Percentiles rank a stretch among this genome's conserved stretches.
These are phyloP conservation scores for Fusarium sp. DNA, from an alignment of 2,329 filamentous ascomycete genomes.

Conservation along the genomic window DNA sequence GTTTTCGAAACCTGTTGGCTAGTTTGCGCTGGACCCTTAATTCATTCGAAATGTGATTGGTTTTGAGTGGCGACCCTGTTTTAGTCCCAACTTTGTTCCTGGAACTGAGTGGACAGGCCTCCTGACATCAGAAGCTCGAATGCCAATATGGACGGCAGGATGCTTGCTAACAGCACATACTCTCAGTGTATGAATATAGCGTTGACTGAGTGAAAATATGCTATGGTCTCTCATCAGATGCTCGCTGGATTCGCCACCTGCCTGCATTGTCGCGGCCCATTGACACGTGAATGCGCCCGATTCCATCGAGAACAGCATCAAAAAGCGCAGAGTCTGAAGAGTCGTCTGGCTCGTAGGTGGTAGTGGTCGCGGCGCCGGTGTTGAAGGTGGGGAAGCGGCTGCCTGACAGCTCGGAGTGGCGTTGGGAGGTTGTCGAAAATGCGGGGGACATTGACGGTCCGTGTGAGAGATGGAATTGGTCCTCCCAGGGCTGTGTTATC, in stretches of 20 bases:
- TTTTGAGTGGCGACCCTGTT: neutral
- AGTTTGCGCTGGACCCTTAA: constrained; percentile 15
- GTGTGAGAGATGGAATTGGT: constrained; percentile 14
- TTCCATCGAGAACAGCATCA: constrained; percentile 55
- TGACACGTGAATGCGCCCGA: constrained; percentile 52
- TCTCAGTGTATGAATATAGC: neutral
- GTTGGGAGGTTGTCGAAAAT: constrained; percentile 14
- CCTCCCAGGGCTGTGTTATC: constrained; percentile 36
- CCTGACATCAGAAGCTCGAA: neutral
- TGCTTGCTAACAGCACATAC: no score
- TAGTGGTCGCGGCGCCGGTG: neutral
- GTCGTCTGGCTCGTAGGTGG: constrained; percentile 12
- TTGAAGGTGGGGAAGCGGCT: neutral
- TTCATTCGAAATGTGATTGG: constrained; percentile 20
- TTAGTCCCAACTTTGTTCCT: constrained; percentile 12
- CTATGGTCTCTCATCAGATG: constrained; percentile 38
- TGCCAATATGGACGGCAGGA: neutral
- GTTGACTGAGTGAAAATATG: constrained; percentile 14
- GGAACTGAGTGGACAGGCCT: neutral
- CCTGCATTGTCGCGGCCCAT: constrained; percentile 57
- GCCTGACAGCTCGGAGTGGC: neutral
- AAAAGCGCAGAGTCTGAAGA: constrained; percentile 52
- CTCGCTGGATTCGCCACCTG: constrained; percentile 57
- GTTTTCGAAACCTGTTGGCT: constrained; percentile 10
- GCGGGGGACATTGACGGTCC: constrained; percentile 23